Base-by-base conservation (phyloP, 352 stramenopile genomes). In the Globisporangium barbulae region DNA sequence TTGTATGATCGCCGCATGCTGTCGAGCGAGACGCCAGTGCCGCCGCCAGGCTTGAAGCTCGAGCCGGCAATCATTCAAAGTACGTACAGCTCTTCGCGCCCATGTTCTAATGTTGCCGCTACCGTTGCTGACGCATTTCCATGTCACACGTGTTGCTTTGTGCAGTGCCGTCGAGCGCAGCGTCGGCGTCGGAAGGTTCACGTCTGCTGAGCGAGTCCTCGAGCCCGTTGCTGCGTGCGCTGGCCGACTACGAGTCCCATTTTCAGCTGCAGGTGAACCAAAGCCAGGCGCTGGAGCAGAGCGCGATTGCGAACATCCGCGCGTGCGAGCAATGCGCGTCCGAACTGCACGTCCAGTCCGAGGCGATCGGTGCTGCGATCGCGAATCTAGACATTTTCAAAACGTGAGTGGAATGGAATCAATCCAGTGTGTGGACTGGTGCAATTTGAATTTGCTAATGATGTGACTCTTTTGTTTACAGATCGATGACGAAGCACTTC, bases 401-500 rank as follows among this genome's bases (percentile, higher is more conserved):
- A 57, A 76, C 66, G 60, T 70, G 58, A 31, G 50, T 63, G 35
- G 35, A 41, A 15, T 47, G 42, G 17, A 48, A 48, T 48, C 17
- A 48, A 22, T 10, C 6, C 42, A 8, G 21, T 48, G 17, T 48
- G 2, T 31, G 4, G 21, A 33, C 17, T 28, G 22, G 48, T 5
- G 8, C 28, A 9, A 9, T 15, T 22, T 8, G 19, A 33, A 25
- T n/a, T 63, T 33, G 50, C 41, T 55, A 35, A 49, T 13, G 13
- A 9, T 22, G 28, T 28, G 13, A 42, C 48, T 19, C 9, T 17
- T 47, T 8, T 47, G 10, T 52, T 41, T 41, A 41, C 35, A 77
- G 71, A 7, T 89, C 85, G 9, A 93, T 96, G 85, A 84, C 74
- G 55, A 88, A 90, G 55, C 87, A 91, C 28, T 96, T 96, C 59